Conservation (phyloP, 2,329 filamentous ascomycete species). For the Colletotrichum sp. region DNA sequence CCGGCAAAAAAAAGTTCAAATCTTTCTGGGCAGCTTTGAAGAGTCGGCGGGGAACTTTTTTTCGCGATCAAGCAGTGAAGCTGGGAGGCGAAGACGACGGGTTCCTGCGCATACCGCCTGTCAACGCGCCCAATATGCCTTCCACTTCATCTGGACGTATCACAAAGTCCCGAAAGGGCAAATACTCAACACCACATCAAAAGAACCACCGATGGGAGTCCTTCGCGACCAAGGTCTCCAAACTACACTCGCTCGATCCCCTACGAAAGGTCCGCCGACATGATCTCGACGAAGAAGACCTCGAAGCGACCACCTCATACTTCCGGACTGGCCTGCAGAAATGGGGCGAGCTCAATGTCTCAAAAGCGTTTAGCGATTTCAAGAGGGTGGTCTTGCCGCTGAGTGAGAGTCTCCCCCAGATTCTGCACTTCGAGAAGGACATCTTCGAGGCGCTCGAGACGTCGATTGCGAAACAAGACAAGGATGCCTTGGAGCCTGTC, state of each 20-base stretch:
- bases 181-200: constrained; percentile 73
- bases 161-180: constrained; percentile 72
- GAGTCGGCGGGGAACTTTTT: constrained; percentile 19
- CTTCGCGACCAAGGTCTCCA: constrained; percentile 88
- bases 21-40: constrained; percentile 19
- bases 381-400: constrained; percentile 75
- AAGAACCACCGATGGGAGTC: constrained; percentile 91
- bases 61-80: constrained; percentile 22
- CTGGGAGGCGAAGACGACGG: constrained; percentile 21
- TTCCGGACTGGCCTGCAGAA: constrained; percentile 82
- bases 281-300: constrained; percentile 80
- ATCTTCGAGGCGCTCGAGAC: constrained; percentile 80
- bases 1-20: constrained; percentile 23
- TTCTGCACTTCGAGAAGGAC: constrained; percentile 86
- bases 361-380: constrained; percentile 80
- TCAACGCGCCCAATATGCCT: constrained; percentile 55
- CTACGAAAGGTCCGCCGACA: constrained; percentile 87
- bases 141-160: constrained; percentile 70
- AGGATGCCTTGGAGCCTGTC: constrained; percentile 82
- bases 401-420: constrained; percentile 88
- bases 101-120: constrained; percentile 13
- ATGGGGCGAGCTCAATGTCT: constrained; percentile 93
- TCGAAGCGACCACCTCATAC: constrained; percentile 81
- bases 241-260: constrained; percentile 88
- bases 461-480: constrained; percentile 80